Evolutionary conservation across 202 grass and related monocot genomes (phyloP).

Genomic region (Schoenoplectus triqueter): DNA sequence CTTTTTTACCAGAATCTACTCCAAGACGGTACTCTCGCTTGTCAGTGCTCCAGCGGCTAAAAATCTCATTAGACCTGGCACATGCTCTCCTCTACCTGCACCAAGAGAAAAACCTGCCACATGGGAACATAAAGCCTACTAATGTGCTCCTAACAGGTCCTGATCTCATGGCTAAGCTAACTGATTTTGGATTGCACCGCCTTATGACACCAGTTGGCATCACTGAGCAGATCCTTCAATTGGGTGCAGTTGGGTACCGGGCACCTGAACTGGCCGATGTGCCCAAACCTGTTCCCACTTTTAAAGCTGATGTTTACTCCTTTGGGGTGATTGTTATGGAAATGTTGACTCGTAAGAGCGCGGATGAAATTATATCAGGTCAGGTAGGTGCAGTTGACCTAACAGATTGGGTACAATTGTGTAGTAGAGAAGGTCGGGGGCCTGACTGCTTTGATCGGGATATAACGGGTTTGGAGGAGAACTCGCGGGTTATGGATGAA

Average conservation of each 20-base stretch:
- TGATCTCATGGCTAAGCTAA: constrained; percentile 81
- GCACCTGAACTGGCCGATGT: constrained; percentile 74
- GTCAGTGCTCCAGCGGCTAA: constrained; percentile 76
- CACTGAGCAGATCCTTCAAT: constrained; percentile 84
- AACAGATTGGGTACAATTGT: constrained; percentile 99
- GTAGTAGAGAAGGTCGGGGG: constrained; percentile 89
- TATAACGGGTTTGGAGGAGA: constrained; percentile 88
- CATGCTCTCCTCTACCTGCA: constrained; percentile 76
- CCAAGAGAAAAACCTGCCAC: constrained; percentile 75
- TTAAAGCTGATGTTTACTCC: constrained; percentile 89
- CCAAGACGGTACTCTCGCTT: constrained; percentile 92
- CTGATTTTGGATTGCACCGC: constrained; percentile 77
- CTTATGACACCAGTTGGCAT: constrained; percentile 73
- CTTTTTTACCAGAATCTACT: constrained; percentile 74
- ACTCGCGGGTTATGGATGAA: constrained; percentile 84
- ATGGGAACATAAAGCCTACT: constrained; percentile 93
- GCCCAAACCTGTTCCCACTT: constrained; percentile 63
- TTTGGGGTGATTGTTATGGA: constrained; percentile 91
- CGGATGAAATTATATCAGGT: constrained; percentile 94
- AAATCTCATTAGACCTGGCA: constrained; percentile 77
- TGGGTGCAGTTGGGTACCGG: constrained; percentile 88
- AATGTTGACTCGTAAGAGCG: constrained; percentile 89
- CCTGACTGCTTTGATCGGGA: constrained; percentile 93
- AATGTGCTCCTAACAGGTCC: constrained; percentile 93
- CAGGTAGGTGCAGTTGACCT: constrained; percentile 88